Percentiles rank a stretch among this genome's conserved stretches.
Conservation (phyloP, 805 yeast species). For the Candida piceae region DNA sequence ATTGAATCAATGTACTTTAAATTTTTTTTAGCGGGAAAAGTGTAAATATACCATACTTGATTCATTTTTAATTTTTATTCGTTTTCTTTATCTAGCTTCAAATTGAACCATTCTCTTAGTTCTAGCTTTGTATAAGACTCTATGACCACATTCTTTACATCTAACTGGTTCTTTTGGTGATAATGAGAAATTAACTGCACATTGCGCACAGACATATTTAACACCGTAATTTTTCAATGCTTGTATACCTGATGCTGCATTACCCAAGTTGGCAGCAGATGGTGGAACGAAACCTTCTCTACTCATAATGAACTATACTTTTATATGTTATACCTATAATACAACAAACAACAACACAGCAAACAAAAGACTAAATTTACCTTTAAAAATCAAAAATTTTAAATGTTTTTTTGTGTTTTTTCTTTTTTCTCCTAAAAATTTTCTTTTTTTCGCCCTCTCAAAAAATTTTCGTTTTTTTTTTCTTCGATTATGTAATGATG, state of each 20-base stretch:
- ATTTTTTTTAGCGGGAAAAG: too few relatives aligned
- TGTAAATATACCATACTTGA: too few relatives aligned
- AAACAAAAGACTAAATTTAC: neutral
- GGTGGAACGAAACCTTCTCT: conserved; percentile 91
- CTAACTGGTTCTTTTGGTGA: conserved; percentile 94
- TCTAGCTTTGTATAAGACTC: conserved; percentile 95
- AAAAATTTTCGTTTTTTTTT: too few relatives aligned
- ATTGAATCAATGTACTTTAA: too few relatives aligned
- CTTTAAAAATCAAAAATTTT: too few relatives aligned
- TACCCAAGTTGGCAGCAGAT: conserved; percentile 64
- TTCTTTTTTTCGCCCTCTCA: too few relatives aligned
- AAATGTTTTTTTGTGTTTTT: too few relatives aligned
- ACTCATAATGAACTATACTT: conserved; percentile 31
- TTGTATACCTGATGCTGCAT: conserved; percentile 79
- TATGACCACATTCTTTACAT: conserved; percentile 98
- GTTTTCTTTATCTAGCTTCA: conserved; percentile 70
- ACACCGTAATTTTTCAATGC: conserved; percentile 71
- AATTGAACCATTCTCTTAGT: conserved; percentile 94
- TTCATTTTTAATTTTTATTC: too few relatives aligned
- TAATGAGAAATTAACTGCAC: conserved; percentile 83
- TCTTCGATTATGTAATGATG: too few relatives aligned
- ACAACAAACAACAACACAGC: neutral
- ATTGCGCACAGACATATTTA: conserved; percentile 92
- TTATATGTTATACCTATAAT: too few relatives aligned
- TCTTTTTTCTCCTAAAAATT: too few relatives aligned